phyloP scores from a whole-genome alignment of 352 stramenopile species.

The Bremia lactucae region DNA sequence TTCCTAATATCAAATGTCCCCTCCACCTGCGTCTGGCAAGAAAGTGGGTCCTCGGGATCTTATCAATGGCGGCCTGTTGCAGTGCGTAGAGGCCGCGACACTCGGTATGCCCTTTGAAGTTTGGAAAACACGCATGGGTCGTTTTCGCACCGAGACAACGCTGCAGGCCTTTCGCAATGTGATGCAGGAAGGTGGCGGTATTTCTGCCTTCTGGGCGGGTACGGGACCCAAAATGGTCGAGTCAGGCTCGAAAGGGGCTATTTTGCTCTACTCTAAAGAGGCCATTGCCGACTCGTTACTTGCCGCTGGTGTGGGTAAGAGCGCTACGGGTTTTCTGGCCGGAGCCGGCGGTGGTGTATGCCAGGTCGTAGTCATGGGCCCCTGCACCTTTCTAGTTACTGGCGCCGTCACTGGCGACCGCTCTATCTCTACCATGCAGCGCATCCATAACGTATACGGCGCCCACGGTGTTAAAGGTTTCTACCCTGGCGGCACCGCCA shows the following conservation, averaged over 20 bases:
- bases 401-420: conserved; percentile 85
- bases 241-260: conserved; percentile 82
- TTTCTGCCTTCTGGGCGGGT: conserved; percentile 80
- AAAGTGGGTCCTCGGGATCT: conserved; percentile 74
- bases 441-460: conserved; percentile 78
- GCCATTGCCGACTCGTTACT: conserved; percentile 77
- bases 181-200: conserved; percentile 73
- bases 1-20: too few relatives aligned
- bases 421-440: conserved; percentile 76
- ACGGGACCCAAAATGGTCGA: conserved; percentile 88
- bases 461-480: conserved; percentile 83
- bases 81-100: conserved; percentile 83
- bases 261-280: conserved; percentile 86
- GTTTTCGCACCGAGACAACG: conserved; percentile 76
- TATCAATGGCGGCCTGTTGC: conserved; percentile 69
- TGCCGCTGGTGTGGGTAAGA: conserved; percentile 49
- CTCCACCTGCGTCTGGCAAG: conserved; percentile 53
- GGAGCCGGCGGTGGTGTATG: conserved; percentile 79
- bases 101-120: conserved; percentile 89
- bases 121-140: conserved; percentile 89
- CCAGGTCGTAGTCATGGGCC: conserved; percentile 85
- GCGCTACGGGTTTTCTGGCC: conserved; percentile 64
- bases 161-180: conserved; percentile 81
- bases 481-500: conserved; percentile 84
- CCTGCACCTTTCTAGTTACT: conserved; percentile 87